phyloP scores from a whole-genome alignment of 805 yeast species.

The Teunomyces aglyptinius region DNA sequence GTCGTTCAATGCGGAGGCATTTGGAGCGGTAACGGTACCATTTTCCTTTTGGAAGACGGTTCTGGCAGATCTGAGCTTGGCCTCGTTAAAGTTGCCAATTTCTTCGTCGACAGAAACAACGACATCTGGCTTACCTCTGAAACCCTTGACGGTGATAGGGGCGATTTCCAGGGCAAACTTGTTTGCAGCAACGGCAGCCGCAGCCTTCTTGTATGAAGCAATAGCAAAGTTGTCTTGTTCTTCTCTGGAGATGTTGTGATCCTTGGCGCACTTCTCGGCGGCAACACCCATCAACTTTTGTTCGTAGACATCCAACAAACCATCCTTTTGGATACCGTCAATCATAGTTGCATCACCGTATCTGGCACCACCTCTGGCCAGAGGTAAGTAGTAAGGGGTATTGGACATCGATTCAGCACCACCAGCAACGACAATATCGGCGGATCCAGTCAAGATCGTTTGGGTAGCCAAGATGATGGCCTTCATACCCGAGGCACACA shows the following conservation, averaged over 20 bases:
- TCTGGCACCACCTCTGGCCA: conserved; percentile 84
- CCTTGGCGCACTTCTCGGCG: conserved; percentile 94
- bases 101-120: conserved; percentile 82
- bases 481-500: conserved; percentile 95
- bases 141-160: conserved; percentile 86
- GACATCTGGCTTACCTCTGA: conserved; percentile 82
- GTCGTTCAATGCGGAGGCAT: conserved; percentile 94
- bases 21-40: conserved; percentile 97
- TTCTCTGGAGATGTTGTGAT: conserved; percentile 73
- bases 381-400: conserved; percentile 86
- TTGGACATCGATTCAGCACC: conserved; percentile 98
- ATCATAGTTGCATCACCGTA: conserved; percentile 78
- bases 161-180: conserved; percentile 81
- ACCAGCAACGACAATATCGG: conserved; percentile 93
- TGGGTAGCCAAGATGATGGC: conserved; percentile 89
- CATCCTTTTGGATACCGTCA: conserved; percentile 92
- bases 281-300: conserved; percentile 92
- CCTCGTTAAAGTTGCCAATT: conserved; percentile 70
- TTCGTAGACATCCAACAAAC: conserved; percentile 88
- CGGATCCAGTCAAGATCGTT: conserved; percentile 80
- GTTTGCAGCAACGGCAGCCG: conserved; percentile 72
- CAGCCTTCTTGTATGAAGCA: conserved; percentile 81
- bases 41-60: conserved; percentile 91
- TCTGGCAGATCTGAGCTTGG: conserved; percentile 77
- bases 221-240: conserved; percentile 89